A percentile compares a stretch with the other conserved stretches of the same genome.
Evolutionary conservation across 192 early-diverging fungal species (phyloP).

Genomic region (Rhizoclosmatium globosum): DNA sequence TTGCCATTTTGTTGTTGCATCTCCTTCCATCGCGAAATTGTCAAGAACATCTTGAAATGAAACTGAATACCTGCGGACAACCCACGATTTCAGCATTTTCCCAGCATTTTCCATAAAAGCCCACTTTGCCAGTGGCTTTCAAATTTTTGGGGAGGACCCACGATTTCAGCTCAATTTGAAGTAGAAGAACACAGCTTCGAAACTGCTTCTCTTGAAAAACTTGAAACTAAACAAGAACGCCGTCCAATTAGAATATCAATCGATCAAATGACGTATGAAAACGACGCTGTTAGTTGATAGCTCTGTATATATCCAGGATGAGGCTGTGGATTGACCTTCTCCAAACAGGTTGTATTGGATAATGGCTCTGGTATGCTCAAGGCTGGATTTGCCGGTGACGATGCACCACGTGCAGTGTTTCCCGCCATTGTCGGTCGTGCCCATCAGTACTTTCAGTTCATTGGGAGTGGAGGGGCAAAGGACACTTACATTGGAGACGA

Average conservation of each 20-base stretch:
- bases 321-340: neutral
- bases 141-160: neutral
- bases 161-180: neutral
- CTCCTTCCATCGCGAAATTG: no score
- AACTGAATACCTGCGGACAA: neutral
- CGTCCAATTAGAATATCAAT: neutral
- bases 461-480: conserved; percentile 69
- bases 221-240: neutral
- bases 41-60: no score
- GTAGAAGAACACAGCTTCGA: neutral
- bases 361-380: conserved; percentile 74
- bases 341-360: conserved; percentile 57
- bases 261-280: neutral
- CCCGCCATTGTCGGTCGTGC: conserved; percentile 69
- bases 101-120: neutral
- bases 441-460: conserved; percentile 54
- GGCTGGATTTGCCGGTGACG: conserved; percentile 70
- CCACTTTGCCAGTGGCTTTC: neutral
- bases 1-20: conserved; percentile 5
- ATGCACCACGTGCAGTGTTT: conserved; percentile 71
- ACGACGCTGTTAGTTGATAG: neutral
- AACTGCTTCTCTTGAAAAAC: neutral
- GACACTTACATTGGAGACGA: conserved; percentile 73
- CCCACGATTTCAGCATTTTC: neutral
- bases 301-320: neutral